Conservation (phyloP, 2,329 filamentous ascomycete species). For the Trichoderma simmonsii region DNA sequence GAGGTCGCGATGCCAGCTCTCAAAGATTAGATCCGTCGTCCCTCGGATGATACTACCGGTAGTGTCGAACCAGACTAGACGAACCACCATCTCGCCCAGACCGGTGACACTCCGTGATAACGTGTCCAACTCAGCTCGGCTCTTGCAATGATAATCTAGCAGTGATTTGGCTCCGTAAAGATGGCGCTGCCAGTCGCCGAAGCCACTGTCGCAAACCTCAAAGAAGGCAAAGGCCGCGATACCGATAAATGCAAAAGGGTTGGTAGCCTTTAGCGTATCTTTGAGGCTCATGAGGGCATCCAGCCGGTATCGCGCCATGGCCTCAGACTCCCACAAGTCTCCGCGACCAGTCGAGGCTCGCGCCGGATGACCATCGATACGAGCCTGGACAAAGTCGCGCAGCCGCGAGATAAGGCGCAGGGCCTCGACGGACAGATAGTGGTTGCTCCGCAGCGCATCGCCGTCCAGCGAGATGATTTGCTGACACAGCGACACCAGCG, state of each 20-base stretch:
- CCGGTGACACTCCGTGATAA: slow-evolving; percentile 35
- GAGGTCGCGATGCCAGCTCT: slow-evolving; percentile 39
- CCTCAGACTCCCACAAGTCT: slow-evolving; percentile 20
- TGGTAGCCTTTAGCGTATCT: slow-evolving; percentile 37
- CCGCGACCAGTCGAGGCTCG: not conserved
- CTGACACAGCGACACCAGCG: slow-evolving; percentile 25
- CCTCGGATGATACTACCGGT: slow-evolving; percentile 29
- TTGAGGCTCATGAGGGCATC: slow-evolving; percentile 37
- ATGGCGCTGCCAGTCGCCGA: slow-evolving; percentile 39
- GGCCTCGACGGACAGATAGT: slow-evolving; percentile 22
- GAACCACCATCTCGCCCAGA: slow-evolving; percentile 36
- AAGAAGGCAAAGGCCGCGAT: slow-evolving; percentile 45
- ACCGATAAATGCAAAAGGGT: slow-evolving; percentile 41
- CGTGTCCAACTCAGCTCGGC: slow-evolving; percentile 32
- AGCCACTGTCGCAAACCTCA: slow-evolving; percentile 41
- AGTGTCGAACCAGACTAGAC: slow-evolving; percentile 41
- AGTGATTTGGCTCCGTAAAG: slow-evolving; percentile 39
- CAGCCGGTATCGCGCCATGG: slow-evolving; percentile 27
- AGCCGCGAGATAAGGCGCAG: slow-evolving; percentile 27
- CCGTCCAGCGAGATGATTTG: slow-evolving; percentile 25
- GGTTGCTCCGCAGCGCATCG: not conserved
- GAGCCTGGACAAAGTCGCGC: slow-evolving; percentile 27
- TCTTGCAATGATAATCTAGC: slow-evolving; percentile 39
- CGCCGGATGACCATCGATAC: slow-evolving; percentile 21
- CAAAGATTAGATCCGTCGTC: slow-evolving; percentile 33